phyloP scores from a whole-genome alignment of 768 basidiomycete genomes.

The Mycena sanguinolenta region DNA sequence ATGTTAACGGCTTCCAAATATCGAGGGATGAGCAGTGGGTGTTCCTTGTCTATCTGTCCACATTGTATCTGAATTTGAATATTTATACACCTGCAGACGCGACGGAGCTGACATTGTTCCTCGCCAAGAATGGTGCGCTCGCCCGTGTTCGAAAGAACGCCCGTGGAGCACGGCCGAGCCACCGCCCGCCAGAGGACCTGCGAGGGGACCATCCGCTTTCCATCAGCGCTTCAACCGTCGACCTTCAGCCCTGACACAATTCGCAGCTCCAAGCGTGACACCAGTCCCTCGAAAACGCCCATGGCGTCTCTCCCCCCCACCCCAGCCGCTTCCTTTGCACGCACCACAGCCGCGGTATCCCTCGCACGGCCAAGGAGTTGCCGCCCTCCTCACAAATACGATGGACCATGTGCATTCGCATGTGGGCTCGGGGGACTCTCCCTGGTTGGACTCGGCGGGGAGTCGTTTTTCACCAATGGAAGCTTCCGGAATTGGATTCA shows the following conservation, averaged over 20 bases:
- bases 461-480: too few species aligned
- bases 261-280: not conserved
- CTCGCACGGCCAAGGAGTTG: not conserved
- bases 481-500: not conserved
- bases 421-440: not conserved
- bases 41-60: not conserved
- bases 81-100: not conserved
- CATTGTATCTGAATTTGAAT: not conserved
- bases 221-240: too few species aligned
- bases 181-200: too few species aligned
- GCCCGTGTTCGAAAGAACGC: slow-evolving; percentile 5
- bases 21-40: slow-evolving; percentile 20
- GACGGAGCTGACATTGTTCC: not conserved
- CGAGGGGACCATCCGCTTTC: too few species aligned
- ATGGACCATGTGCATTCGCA: not conserved
- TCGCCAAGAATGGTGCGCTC: not conserved
- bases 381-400: not conserved
- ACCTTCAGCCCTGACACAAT: not conserved
- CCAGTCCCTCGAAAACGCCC: too few species aligned
- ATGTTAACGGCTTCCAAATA: not conserved
- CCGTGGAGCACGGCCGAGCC: not conserved
- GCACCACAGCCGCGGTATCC: not conserved
- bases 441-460: not conserved
- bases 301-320: not conserved
- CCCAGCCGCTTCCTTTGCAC: not conserved